Evolutionary conservation across 352 stramenopile species (phyloP), one percentile per base, ranked within the genome.

Genomic region (Blastocystis sp.): DNA sequence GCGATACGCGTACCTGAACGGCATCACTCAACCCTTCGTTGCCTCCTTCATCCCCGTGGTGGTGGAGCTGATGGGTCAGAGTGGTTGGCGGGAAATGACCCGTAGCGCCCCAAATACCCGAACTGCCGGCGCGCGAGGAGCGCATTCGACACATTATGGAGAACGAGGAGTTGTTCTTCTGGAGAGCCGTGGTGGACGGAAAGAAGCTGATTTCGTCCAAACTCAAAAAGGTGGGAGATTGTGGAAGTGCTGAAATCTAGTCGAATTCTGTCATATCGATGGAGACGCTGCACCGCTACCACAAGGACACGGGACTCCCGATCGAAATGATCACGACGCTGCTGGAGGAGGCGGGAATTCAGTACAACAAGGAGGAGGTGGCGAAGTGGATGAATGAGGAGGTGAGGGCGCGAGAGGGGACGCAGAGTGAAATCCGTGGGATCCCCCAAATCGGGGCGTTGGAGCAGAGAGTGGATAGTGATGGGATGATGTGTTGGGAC

Each of bases 1-100:
- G 81, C 93, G 93, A 12, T 92, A 94, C 67, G 94, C 92, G 3
- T 93, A 95, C 69, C 91, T 94, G 39, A 92, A 92, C 37, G 92
- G 92, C 50, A 93, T 95, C 9, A 41, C 91, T 1, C 71, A 91
- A 24, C 91, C 91, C 21, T 94, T 94, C 71, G 80, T 95, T 1
- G 51, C 51, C 2, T 24, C 21, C 16, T 70, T 90, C 26, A 31
- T 82, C 2, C 67, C 70, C n/a, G 10, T 13, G 26, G 50, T 90
- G 12, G 55, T 90, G 41, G n/a, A 39, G 33, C 3, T 35, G 21
- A 59, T 90, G 70, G 31, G 70, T 85, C 24, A 10, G 31, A 51
- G 21, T n/a, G n/a, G n/a, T n/a, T 37, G 10, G 37, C 35, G 29
- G 21, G 65, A 80, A 59, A 21, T 90, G 4, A 45, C 21, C 37